Evolutionary conservation across 768 basidiomycete species (phyloP).

Genomic region (Hirschioporus abietinus): DNA sequence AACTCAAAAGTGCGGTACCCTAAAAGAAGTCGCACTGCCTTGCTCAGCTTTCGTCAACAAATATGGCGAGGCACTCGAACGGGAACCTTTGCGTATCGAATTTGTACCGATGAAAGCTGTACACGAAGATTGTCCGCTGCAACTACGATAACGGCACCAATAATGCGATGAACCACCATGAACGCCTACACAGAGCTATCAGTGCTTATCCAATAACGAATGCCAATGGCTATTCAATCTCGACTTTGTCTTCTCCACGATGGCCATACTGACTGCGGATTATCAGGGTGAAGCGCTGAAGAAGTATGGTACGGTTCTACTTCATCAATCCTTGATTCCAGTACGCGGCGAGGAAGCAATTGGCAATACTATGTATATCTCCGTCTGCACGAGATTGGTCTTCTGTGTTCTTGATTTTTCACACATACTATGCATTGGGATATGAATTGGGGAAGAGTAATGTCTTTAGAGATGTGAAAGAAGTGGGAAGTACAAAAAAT

Average conservation of each 20-base stretch:
- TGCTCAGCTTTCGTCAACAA: background rate
- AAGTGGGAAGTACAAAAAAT: too few species aligned
- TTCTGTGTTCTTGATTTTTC: too few species aligned
- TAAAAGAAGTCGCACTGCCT: background rate
- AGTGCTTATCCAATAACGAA: slow-evolving; percentile 22
- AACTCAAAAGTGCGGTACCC: background rate
- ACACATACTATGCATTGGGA: too few species aligned
- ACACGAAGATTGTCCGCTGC: background rate
- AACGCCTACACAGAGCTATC: background rate
- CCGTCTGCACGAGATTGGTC: slow-evolving; percentile 47
- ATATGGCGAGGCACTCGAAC: background rate
- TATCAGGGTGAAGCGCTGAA: slow-evolving; percentile 25
- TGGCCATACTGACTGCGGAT: slow-evolving; percentile 37
- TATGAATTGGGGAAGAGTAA: too few species aligned
- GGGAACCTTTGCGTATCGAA: background rate
- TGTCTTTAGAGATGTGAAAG: too few species aligned
- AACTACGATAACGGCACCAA: background rate
- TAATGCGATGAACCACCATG: background rate
- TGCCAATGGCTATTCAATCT: slow-evolving; percentile 48
- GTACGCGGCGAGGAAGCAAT: slow-evolving; percentile 54
- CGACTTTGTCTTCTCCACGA: slow-evolving; percentile 33
- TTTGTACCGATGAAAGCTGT: background rate
- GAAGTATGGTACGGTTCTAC: slow-evolving; percentile 22
- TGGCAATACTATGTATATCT: slow-evolving; percentile 60
- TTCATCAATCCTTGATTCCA: slow-evolving; percentile 33